Evolutionary conservation across 108 stramenopile species (phyloP).

Genomic region (Schizochytrium sp.): DNA sequence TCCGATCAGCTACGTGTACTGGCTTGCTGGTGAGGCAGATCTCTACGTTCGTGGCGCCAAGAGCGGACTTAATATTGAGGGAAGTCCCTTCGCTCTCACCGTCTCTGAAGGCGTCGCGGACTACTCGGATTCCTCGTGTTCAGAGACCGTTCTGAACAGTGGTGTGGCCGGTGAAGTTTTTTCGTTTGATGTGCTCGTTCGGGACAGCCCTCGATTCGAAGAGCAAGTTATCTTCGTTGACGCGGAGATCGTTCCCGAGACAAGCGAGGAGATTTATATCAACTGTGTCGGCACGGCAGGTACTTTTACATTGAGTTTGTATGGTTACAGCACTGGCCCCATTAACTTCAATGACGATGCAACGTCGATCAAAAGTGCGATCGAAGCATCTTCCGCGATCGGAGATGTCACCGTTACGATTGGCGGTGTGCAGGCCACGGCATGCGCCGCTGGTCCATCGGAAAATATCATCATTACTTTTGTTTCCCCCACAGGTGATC

Average conservation of each 20-base stretch:
- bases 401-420: constrained; percentile 53
- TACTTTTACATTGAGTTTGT: constrained; percentile 51
- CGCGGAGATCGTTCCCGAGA: neutral
- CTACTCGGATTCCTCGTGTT: constrained; percentile 48
- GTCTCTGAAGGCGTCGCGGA: constrained; percentile 40
- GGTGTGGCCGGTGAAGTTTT: constrained; percentile 59
- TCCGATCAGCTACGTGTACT: constrained; percentile 57
- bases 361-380: constrained; percentile 43
- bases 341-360: constrained; percentile 68
- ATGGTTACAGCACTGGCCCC: constrained; percentile 48
- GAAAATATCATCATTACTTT: neutral
- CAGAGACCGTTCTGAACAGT: constrained; percentile 37
- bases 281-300: constrained; percentile 26
- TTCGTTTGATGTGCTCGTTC: constrained; percentile 45
- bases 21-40: constrained; percentile 56
- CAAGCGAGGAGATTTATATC: neutral
- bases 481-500: neutral
- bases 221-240: constrained; percentile 50
- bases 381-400: constrained; percentile 63
- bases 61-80: constrained; percentile 41
- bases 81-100: constrained; percentile 49
- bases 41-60: constrained; percentile 38
- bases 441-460: neutral
- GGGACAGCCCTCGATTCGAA: constrained; percentile 48
- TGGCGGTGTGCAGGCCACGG: neutral